Evolutionary conservation across 2,329 filamentous ascomycete species (phyloP).

Genomic region (Colletotrichum sansevieriae): DNA sequence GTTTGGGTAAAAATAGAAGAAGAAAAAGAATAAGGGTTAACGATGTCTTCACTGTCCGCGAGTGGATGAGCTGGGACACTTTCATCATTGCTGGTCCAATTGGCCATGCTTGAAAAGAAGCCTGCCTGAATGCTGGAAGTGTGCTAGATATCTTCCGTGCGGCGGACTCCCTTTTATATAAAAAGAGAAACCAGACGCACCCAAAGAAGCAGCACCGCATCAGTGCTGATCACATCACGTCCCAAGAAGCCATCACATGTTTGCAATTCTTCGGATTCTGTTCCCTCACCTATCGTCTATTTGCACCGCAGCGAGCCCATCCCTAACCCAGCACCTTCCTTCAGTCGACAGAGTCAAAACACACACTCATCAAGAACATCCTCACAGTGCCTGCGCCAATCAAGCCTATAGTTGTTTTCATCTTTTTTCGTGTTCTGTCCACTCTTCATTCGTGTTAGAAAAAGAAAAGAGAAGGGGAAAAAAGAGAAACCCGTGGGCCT

Average conservation of each 20-base stretch:
- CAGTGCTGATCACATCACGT: background rate
- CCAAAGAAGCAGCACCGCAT: background rate
- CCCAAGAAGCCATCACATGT: background rate
- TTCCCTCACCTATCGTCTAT: conserved; percentile 19
- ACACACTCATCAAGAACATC: no score
- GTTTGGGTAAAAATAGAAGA: background rate
- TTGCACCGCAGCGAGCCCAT: background rate
- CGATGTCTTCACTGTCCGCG: background rate
- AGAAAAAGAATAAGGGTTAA: background rate
- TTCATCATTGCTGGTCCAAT: no score
- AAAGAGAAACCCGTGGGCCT: background rate
- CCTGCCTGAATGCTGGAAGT: no score
- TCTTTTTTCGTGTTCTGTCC: background rate
- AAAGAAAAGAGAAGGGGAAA: background rate
- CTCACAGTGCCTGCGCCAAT: no score
- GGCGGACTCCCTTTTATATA: no score
- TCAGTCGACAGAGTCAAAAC: background rate
- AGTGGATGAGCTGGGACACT: background rate
- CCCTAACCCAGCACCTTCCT: background rate
- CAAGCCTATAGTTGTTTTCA: no score
- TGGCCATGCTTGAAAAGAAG: no score
- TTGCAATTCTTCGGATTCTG: conserved; percentile 12
- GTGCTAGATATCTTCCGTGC: no score
- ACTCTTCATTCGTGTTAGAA: background rate
- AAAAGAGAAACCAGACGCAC: no score